Evolutionary conservation across 139 green algal species (phyloP), one percentile per base, ranked within the genome.

Genomic region (Volvox africanus): DNA sequence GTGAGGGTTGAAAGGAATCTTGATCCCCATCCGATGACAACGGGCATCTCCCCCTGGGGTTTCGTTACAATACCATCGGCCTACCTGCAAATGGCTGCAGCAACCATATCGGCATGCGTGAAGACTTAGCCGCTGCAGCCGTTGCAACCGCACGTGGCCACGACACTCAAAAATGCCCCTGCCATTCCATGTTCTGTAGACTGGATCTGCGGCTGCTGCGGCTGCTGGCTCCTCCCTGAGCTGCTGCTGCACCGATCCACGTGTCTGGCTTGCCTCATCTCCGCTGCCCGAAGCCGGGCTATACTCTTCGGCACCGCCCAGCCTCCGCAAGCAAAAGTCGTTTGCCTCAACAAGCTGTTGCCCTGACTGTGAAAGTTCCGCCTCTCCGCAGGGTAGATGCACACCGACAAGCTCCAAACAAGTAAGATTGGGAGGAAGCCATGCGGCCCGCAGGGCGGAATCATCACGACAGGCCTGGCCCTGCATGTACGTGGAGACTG

Each of bases 51-150:
- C 44, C 9, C 44, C 44, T 55, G 44, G 44, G 44, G 9, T 55
- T 55, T 55, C 44, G 44, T 55, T 55, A 14, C 44, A 9, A 55
- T 14, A 55, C 44, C 9, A 55, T 55, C 9, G 44, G 44, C 65
- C 5, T 21, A 88, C 82, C 82, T 88, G 1, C 33, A 88, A 33
- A 21, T 88, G 82, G 22, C 55, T 67, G 22, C 65, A 88, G 82
- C 82, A 88, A 26, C 65, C 82, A 36, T 67, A 88, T 1, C 65
- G 22, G 82, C 82, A 88, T 32, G 26, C 5, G 82, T 80, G 65
- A 9, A 88, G 65, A 36, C 82, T 67, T 1, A 88, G 35, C 35
- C 82, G 65, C 65, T 88, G 33, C 65, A 88, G 35, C 0, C 11
- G 11, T 26, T 24, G 28, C 33, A 88, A 33, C 82, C 82, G 65